Evolutionary conservation across 2,329 filamentous ascomycete genomes (phyloP).

Genomic region (Cladosporium velox): DNA sequence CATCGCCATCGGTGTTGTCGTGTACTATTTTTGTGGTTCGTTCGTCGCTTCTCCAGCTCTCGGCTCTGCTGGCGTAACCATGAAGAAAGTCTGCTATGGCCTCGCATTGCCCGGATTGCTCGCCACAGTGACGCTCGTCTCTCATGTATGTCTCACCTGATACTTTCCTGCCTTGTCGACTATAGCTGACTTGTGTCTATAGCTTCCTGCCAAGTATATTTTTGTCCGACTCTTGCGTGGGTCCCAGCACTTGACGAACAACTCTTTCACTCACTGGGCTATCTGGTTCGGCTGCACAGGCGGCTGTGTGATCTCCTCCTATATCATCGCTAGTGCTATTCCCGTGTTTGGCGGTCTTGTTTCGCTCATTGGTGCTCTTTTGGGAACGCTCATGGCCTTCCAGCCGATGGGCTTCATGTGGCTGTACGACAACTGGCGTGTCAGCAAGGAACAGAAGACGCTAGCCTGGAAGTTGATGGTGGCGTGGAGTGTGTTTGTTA

Average conservation of each 20-base stretch:
- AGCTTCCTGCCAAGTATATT: constrained; percentile 32
- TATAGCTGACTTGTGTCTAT: not conserved
- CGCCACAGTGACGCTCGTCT: constrained; percentile 24
- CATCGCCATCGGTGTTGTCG: constrained; percentile 42
- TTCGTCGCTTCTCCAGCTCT: constrained; percentile 52
- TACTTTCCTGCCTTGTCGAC: constrained; percentile 23
- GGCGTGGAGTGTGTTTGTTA: constrained; percentile 52
- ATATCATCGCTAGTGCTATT: constrained; percentile 47
- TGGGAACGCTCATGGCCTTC: constrained; percentile 52
- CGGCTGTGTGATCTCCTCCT: constrained; percentile 29
- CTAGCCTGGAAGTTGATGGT: constrained; percentile 41
- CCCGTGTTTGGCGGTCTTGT: constrained; percentile 51
- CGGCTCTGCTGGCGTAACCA: constrained; percentile 45
- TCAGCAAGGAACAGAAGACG: not conserved
- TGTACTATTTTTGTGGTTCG: constrained; percentile 52
- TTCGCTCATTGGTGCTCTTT: constrained; percentile 52
- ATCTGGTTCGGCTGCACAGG: constrained; percentile 22
- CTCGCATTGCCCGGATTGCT: constrained; percentile 33
- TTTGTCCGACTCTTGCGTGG: constrained; percentile 34
- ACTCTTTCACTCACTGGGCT: constrained; percentile 24
- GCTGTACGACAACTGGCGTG: constrained; percentile 20
- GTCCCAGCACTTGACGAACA: constrained; percentile 28
- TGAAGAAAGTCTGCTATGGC: constrained; percentile 52
- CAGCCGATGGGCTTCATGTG: constrained; percentile 45
- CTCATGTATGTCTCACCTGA: too few relatives aligned